A percentile compares a stretch with the other conserved stretches of the same genome.
These are phyloP conservation scores for Suhomyces anneliseae DNA, from an alignment of 1,139 yeast genomes.

Conservation along the genomic window DNA sequence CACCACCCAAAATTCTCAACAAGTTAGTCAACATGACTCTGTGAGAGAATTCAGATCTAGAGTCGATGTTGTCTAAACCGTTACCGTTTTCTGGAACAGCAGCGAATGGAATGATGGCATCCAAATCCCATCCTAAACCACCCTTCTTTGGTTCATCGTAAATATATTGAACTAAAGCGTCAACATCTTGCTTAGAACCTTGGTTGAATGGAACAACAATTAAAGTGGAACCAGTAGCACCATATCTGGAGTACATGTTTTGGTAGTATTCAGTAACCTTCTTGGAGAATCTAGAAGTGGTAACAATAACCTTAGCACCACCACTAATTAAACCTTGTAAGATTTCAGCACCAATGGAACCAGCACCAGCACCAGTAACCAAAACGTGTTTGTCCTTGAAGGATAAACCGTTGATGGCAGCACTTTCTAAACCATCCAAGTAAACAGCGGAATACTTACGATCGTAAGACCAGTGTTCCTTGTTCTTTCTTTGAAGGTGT, in stretches of 20 bases:
- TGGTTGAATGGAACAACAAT: conserved; percentile 98
- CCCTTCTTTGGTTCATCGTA: conserved; percentile 80
- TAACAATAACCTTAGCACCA: conserved; percentile 96
- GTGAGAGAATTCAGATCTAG: conserved; percentile 96
- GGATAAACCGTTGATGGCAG: conserved; percentile 90
- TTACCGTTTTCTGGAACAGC: conserved; percentile 99
- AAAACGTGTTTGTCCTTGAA: conserved; percentile 87
- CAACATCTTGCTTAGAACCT: conserved; percentile 93
- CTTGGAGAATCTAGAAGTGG: conserved; percentile 94
- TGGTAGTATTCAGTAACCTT: conserved; percentile 95
- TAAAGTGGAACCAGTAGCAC: conserved; percentile 88
- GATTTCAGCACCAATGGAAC: conserved; percentile 97
- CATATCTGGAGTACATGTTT: conserved; percentile 85
- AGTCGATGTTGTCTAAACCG: conserved; percentile 88
- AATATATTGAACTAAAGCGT: conserved; percentile 79
- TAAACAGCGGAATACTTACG: conserved; percentile 72
- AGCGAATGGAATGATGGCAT: conserved; percentile 94
- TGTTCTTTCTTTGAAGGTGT: conserved; percentile 77
- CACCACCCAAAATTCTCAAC: conserved; percentile 86
- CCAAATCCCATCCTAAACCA: conserved; percentile 98
- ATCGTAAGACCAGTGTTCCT: conserved; percentile 85
- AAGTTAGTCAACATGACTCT: conserved; percentile 97
- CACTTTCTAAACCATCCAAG: conserved; percentile 87
- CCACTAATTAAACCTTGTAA: conserved; percentile 94
- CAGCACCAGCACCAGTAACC: conserved; percentile 98